phyloP scores from a whole-genome alignment of 169 alveolate genomes.

The Plasmodium gaboni region DNA sequence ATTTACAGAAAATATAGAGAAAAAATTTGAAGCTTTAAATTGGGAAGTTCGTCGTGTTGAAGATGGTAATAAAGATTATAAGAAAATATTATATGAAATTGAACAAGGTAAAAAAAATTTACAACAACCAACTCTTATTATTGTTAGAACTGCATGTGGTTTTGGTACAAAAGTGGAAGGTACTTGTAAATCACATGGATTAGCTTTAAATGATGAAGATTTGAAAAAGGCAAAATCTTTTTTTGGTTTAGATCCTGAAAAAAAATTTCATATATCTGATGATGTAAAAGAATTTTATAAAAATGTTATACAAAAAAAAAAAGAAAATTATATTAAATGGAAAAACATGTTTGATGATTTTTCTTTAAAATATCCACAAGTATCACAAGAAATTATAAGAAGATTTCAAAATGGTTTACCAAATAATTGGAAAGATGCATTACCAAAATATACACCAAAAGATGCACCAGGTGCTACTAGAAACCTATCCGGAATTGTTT shows the following conservation, averaged over 20 bases:
- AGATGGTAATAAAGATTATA: slow-evolving; percentile 74
- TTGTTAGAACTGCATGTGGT: slow-evolving; percentile 85
- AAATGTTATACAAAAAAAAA: slow-evolving; percentile 71
- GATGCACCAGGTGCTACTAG: slow-evolving; percentile 76
- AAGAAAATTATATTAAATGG: slow-evolving; percentile 78
- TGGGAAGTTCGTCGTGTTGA: slow-evolving; percentile 82
- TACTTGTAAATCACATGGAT: slow-evolving; percentile 88
- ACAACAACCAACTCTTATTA: slow-evolving; percentile 85
- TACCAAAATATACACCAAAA: slow-evolving; percentile 54
- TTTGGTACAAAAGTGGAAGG: slow-evolving; percentile 84
- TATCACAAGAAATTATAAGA: slow-evolving; percentile 77
- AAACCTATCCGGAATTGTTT: slow-evolving; percentile 67
- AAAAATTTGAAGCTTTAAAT: slow-evolving; percentile 78
- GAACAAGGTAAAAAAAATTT: slow-evolving; percentile 83
- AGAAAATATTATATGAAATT: slow-evolving; percentile 61
- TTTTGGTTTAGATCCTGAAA: slow-evolving; percentile 82
- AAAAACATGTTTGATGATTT: slow-evolving; percentile 74
- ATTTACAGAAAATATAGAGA: slow-evolving; percentile 81
- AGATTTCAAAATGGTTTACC: slow-evolving; percentile 71
- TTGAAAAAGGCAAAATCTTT: slow-evolving; percentile 76
- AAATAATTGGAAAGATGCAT: slow-evolving; percentile 56
- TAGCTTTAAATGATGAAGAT: slow-evolving; percentile 88
- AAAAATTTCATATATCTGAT: slow-evolving; percentile 82
- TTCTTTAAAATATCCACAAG: slow-evolving; percentile 76
- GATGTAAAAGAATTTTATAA: slow-evolving; percentile 70